Conservation (phyloP, 202 grass and related monocot species). For the Eragrostis tef region DNA sequence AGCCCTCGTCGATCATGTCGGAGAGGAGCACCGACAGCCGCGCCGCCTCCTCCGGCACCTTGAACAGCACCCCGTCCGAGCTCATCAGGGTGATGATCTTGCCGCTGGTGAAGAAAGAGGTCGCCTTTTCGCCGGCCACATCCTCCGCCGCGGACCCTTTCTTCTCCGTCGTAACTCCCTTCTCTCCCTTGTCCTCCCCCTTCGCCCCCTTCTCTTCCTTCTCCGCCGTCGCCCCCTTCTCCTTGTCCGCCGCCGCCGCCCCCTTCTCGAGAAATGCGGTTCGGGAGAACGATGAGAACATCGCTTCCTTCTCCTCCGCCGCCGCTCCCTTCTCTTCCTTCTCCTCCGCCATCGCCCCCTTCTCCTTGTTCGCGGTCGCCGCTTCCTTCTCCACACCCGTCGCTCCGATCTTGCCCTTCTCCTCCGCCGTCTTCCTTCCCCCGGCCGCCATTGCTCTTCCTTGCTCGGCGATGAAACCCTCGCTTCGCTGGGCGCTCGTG, state of each 20-base stretch:
- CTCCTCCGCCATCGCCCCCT: too few species aligned
- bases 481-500: neutral
- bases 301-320: too few species aligned
- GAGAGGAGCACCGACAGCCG: neutral
- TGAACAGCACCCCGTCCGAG: slow-evolving; percentile 40
- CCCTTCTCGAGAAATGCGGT: too few species aligned
- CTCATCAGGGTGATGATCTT: neutral
- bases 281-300: too few species aligned
- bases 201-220: too few species aligned
- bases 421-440: neutral
- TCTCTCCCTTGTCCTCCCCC: neutral
- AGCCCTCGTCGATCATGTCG: slow-evolving; percentile 33
- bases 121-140: neutral
- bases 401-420: neutral
- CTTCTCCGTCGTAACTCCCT: neutral
- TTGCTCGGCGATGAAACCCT: neutral
- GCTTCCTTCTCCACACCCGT: neutral
- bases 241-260: too few species aligned
- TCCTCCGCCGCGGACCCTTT: neutral
- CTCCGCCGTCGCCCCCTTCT: too few species aligned
- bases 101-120: too few species aligned
- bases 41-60: neutral
- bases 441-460: neutral
- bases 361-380: neutral
- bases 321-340: too few species aligned